Evolutionary conservation across 352 stramenopile species (phyloP).

Genomic region (Globisporangium iwayamae): DNA sequence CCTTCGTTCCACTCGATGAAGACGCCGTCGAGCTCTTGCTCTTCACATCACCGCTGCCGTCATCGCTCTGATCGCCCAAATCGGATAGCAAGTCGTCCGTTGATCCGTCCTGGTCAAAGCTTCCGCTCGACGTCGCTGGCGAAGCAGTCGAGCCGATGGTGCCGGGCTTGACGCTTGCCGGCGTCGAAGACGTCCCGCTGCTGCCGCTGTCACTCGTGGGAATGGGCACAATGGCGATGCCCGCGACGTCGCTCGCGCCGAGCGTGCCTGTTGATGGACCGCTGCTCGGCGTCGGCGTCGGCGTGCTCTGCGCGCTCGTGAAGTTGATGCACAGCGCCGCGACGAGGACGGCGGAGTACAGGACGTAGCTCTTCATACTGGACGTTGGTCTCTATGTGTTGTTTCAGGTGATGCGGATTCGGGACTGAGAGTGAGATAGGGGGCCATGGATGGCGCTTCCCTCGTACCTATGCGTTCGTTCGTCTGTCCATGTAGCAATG

Average conservation of each 20-base stretch:
- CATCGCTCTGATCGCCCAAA: conserved; percentile 14
- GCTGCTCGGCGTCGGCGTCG: conserved; percentile 3
- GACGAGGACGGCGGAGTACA: background rate
- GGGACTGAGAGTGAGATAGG: conserved; percentile 2
- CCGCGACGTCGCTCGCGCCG: conserved; percentile 17
- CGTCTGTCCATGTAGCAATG: too few relatives aligned
- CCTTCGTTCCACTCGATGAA: conserved; percentile 1
- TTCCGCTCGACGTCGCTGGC: background rate
- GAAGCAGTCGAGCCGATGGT: background rate
- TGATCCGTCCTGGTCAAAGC: background rate
- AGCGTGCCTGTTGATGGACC: conserved; percentile 14
- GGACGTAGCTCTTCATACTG: conserved; percentile 13
- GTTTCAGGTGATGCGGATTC: background rate
- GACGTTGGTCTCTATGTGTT: background rate
- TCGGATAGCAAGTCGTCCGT: conserved; percentile 1
- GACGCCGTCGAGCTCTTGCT: background rate
- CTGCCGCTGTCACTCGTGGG: conserved; percentile 15
- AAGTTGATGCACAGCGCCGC: conserved; percentile 1
- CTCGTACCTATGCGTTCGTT: background rate
- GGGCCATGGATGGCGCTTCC: background rate
- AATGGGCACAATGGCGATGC: conserved; percentile 18
- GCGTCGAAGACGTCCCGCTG: background rate
- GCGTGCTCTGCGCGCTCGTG: conserved; percentile 10
- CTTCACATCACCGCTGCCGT: background rate
- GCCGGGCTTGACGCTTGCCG: conserved; percentile 13